Percentiles rank a stretch among this genome's conserved stretches.
Conservation (phyloP, 2,329 filamentous ascomycete species). For the Graphium sp. region DNA sequence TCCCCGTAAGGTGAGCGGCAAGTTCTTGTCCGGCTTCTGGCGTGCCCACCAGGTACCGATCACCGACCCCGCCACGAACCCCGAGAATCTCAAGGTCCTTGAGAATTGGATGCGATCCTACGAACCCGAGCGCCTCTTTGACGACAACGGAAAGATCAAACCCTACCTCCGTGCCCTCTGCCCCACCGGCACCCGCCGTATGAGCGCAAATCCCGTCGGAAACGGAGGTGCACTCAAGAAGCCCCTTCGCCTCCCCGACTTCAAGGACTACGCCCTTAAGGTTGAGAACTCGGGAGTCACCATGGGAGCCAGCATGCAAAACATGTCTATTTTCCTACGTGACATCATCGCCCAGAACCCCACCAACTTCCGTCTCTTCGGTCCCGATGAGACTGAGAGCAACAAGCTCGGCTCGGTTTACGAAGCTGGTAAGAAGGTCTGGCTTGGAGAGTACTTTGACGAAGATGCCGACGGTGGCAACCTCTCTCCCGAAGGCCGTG, state of each 20-base stretch:
- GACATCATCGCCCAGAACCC: conserved; percentile 50
- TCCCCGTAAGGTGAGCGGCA: conserved; percentile 52
- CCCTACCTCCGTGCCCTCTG: conserved; percentile 46
- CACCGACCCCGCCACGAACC: conserved; percentile 49
- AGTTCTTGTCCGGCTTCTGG: conserved; percentile 64
- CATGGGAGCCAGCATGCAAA: conserved; percentile 47
- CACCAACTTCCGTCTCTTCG: conserved; percentile 57
- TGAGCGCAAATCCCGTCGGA: conserved; percentile 62
- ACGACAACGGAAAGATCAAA: conserved; percentile 47
- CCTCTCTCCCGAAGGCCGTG: conserved; percentile 47
- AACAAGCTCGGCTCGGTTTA: conserved; percentile 64
- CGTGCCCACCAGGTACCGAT: conserved; percentile 65
- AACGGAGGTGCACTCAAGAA: conserved; percentile 54
- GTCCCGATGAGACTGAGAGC: conserved; percentile 66
- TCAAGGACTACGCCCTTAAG: conserved; percentile 47
- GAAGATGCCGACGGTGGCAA: conserved; percentile 64
- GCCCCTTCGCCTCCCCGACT: conserved; percentile 53
- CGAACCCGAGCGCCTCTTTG: conserved; percentile 55
- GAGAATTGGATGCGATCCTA: conserved; percentile 68
- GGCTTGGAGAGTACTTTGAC: conserved; percentile 64
- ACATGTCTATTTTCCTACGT: conserved; percentile 49
- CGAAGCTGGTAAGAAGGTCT: conserved; percentile 60
- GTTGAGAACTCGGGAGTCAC: conserved; percentile 43
- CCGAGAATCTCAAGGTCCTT: conserved; percentile 47
- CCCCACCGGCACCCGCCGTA: conserved; percentile 47